phyloP scores from a whole-genome alignment of 345 rosid genomes.

The Arabidopsis arenosa region DNA sequence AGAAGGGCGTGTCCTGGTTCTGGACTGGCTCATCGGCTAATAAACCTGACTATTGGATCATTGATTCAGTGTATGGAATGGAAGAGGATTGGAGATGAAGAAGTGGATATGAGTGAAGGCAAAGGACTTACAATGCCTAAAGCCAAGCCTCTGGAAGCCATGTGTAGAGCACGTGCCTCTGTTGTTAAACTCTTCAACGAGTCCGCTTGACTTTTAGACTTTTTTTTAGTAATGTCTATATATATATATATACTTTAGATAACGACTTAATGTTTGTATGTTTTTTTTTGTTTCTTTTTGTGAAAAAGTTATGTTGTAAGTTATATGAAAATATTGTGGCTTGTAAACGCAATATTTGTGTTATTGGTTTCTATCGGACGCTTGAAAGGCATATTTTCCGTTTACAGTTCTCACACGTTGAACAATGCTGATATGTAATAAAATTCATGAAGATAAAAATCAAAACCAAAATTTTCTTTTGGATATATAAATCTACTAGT shows the following conservation, averaged over 20 bases:
- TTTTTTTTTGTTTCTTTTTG: too few relatives aligned
- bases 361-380: too few relatives aligned
- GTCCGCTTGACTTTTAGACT: constrained; percentile 8
- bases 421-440: too few relatives aligned
- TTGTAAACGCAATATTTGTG: too few relatives aligned
- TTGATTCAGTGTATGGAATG: constrained; percentile 43
- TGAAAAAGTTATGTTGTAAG: too few relatives aligned
- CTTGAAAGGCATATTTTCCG: too few relatives aligned
- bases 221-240: neutral
- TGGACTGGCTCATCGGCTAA: constrained; percentile 45
- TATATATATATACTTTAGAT: neutral
- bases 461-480: too few relatives aligned
- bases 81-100: constrained; percentile 24
- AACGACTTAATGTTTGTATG: neutral
- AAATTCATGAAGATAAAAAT: too few relatives aligned
- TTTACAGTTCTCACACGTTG: too few relatives aligned
- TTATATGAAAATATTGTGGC: too few relatives aligned
- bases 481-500: too few relatives aligned
- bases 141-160: constrained; percentile 33
- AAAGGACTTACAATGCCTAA: constrained; percentile 28
- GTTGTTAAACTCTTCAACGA: constrained; percentile 1
- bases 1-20: constrained; percentile 61
- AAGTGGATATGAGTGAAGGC: constrained; percentile 34
- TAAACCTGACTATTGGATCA: constrained; percentile 30
- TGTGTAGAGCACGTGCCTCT: constrained; percentile 36